These are phyloP conservation scores for Cutaneotrichosporon sp. DNA, from an alignment of 1,284 basidiomycete genomes.

Conservation along the genomic window DNA sequence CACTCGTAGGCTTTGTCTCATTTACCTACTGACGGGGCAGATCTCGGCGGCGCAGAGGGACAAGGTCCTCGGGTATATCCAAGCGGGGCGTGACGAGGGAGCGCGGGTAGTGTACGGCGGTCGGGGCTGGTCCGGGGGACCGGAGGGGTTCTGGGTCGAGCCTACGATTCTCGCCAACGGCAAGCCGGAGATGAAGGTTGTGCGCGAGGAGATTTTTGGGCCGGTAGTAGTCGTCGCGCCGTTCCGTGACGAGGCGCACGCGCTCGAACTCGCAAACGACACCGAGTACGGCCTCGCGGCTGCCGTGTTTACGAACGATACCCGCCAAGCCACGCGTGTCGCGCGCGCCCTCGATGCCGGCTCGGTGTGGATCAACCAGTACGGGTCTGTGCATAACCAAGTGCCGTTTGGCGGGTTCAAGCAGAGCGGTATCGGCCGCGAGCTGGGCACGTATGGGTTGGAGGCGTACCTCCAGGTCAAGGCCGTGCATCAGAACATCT, in stretches of 20 bases:
- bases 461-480: constrained; percentile 51
- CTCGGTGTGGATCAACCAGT: constrained; percentile 78
- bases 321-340: constrained; percentile 80
- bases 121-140: constrained; percentile 44
- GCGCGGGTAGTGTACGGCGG: constrained; percentile 77
- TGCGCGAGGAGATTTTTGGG: constrained; percentile 50
- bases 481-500: constrained; percentile 2
- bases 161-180: constrained; percentile 47
- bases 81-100: constrained; percentile 75
- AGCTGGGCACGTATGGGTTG: constrained; percentile 81
- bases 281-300: constrained; percentile 83
- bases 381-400: constrained; percentile 71
- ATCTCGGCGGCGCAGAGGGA: constrained; percentile 82
- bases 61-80: constrained; percentile 82
- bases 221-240: constrained; percentile 49
- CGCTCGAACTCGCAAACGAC: constrained; percentile 69
- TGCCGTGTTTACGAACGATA: constrained; percentile 79
- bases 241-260: constrained; percentile 48
- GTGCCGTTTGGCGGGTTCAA: constrained; percentile 94
- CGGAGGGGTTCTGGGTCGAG: constrained; percentile 45
- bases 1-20: constrained; percentile 49
- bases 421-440: constrained; percentile 69
- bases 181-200: constrained; percentile 34
- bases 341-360: constrained; percentile 76
- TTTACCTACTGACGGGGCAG: neutral